Conservation (phyloP, 129 eudicot species). For the Ambrosia trifida region DNA sequence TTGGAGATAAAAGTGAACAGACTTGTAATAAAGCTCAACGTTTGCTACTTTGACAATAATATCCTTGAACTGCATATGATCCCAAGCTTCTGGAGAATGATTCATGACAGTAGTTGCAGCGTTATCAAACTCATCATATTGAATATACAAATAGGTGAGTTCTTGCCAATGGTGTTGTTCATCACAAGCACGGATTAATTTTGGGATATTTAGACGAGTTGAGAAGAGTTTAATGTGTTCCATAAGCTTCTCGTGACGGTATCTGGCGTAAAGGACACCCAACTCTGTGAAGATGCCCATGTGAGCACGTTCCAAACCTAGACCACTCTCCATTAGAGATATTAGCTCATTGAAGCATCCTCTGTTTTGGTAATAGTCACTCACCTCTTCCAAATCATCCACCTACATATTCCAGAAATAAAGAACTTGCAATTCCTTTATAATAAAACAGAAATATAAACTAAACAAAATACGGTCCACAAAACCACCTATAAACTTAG, state of each 20-base stretch:
- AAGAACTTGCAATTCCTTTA: constrained; percentile 1
- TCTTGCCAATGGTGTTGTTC: constrained; percentile 99
- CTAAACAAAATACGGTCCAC: neutral
- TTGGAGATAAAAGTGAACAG: constrained; percentile 92
- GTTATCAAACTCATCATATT: constrained; percentile 94
- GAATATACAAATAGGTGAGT: constrained; percentile 79
- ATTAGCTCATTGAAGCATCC: constrained; percentile 97
- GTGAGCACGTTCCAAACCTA: constrained; percentile 98
- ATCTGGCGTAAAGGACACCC: constrained; percentile 96
- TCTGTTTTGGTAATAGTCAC: constrained; percentile 90
- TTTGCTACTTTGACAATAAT: constrained; percentile 89
- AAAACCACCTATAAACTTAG: neutral
- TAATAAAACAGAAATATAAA: neutral
- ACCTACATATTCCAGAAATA: constrained; percentile 47
- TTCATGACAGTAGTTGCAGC: constrained; percentile 98
- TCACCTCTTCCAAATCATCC: constrained; percentile 96
- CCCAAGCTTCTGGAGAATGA: constrained; percentile 99
- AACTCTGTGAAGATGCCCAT: constrained; percentile 98
- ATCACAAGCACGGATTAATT: constrained; percentile 94
- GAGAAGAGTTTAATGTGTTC: constrained; percentile 94
- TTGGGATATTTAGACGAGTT: constrained; percentile 93
- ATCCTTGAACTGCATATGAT: constrained; percentile 98
- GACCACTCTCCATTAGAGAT: constrained; percentile 97
- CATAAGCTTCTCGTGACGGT: constrained; percentile 97
- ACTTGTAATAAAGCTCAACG: constrained; percentile 91